Evolutionary conservation across 2,329 filamentous ascomycete genomes (phyloP), one percentile per base, ranked within the genome.

Genomic region (Leptographium lundbergii): DNA sequence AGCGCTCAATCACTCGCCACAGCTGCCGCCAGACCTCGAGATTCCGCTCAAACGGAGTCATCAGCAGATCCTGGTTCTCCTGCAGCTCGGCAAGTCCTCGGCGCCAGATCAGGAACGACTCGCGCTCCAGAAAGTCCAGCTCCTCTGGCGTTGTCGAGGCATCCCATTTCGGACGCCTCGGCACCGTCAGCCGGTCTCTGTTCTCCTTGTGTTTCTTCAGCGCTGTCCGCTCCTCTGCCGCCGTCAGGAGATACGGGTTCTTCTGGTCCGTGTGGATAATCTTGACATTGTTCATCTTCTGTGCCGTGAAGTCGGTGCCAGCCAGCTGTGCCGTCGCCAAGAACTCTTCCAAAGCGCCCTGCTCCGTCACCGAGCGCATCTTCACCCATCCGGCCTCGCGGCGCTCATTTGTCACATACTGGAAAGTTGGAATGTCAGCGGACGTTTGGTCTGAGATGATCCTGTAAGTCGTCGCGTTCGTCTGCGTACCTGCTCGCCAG

Each of bases 221-320:
- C 24, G 89, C 80, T 11, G 81, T 82, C 66, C 85, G 80, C 77
- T 99, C 91, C 70, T 99, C 92, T 29, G 85, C 81, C 0, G 88
- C 84, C 0, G 90, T 92, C 22, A 99, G 78, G 6, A 99, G 77
- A 67, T 92, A 99, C 0, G 94, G 94, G 72, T 99, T 99, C 75
- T 88, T 89, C 75, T 96, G 91, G 71, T 96, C 91, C 65, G 86
- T 87, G 71, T 99, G 94, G 66, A 99, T 96, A 70, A 99, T 96
- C 77, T 96, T 96, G 74, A 97, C 88, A 69, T 95, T 97, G 75
- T 92, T 97, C 83, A 95, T 88, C 81, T 97, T 97, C 77, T 97
- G 91, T 32, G 94, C 95, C 1, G 92, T 97, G 73, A 99, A 99
- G 71, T 99, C 94, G 65, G 94, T 99, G 64, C 91, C 92, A n/a